These are phyloP conservation scores for Wickerhamiella azymoides DNA, from an alignment of 805 yeast species.

Conservation along the genomic window DNA sequence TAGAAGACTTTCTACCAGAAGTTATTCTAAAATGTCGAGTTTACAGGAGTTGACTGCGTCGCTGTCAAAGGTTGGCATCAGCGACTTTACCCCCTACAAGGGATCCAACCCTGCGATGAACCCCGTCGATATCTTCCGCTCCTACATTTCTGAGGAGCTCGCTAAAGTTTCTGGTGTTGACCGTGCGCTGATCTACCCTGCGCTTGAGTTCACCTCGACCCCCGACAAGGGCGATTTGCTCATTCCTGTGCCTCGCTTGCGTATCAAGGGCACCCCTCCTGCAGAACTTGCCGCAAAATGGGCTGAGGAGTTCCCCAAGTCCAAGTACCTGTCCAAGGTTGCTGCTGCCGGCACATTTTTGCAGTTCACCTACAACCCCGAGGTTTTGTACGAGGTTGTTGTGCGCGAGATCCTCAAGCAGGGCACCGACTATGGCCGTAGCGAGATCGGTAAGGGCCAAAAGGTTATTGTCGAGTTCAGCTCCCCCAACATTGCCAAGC, in stretches of 20 bases:
- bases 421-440: slow-evolving; percentile 50
- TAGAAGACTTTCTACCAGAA: slow-evolving; percentile 1
- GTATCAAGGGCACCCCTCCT: slow-evolving; percentile 71
- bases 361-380: slow-evolving; percentile 71
- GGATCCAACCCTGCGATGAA: slow-evolving; percentile 67
- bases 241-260: slow-evolving; percentile 79
- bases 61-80: slow-evolving; percentile 17
- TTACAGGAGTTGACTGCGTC: slow-evolving; percentile 13
- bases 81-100: slow-evolving; percentile 17
- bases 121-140: slow-evolving; percentile 77
- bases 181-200: slow-evolving; percentile 54
- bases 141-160: slow-evolving; percentile 72
- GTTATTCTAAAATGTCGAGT: slow-evolving; percentile 14
- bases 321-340: slow-evolving; percentile 53
- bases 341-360: slow-evolving; percentile 79
- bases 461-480: slow-evolving; percentile 76
- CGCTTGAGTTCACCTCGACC: slow-evolving; percentile 76
- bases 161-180: slow-evolving; percentile 62
- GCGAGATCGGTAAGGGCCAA: slow-evolving; percentile 61
- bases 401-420: slow-evolving; percentile 54
- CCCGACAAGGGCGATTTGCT: slow-evolving; percentile 86
- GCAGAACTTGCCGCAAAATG: slow-evolving; percentile 62
- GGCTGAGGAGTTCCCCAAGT: slow-evolving; percentile 64
- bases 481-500: slow-evolving; percentile 97
- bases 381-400: slow-evolving; percentile 51